Conservation (phyloP, 176 grass and related monocot genomes). For the Secale cereale region DNA sequence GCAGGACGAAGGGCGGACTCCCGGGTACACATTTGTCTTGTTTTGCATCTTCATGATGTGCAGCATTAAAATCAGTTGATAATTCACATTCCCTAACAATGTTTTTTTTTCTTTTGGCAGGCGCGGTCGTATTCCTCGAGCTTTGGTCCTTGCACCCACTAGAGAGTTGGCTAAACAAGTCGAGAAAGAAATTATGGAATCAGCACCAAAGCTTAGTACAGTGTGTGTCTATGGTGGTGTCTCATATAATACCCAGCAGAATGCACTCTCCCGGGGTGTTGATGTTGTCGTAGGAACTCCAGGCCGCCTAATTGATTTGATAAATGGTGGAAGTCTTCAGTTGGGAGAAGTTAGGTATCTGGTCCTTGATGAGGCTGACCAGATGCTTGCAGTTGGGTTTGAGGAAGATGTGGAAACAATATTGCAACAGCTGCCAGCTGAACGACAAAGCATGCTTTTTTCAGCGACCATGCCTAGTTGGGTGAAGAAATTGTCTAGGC, state of each 20-base stretch:
- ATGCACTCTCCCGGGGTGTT: constrained; percentile 76
- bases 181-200: constrained; percentile 98
- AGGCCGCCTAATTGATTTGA: constrained; percentile 95
- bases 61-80: constrained; percentile 8
- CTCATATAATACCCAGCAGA: constrained; percentile 85
- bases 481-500: constrained; percentile 92
- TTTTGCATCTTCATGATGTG: background rate
- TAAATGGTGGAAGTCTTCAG: constrained; percentile 65
- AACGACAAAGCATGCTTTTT: constrained; percentile 95
- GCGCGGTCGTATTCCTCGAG: constrained; percentile 66
- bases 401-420: constrained; percentile 99
- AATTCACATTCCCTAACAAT: background rate
- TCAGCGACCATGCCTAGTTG: constrained; percentile 97
- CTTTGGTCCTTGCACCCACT: constrained; percentile 88
- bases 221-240: constrained; percentile 98
- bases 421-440: constrained; percentile 64
- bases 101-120: constrained; percentile 31
- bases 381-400: constrained; percentile 99
- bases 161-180: constrained; percentile 97
- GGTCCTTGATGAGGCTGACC: constrained; percentile 97
- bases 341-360: constrained; percentile 86
- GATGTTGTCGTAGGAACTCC: constrained; percentile 99
- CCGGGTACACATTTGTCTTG: constrained; percentile 43
- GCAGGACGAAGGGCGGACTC: constrained; percentile 43
- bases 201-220: constrained; percentile 72